Evolutionary conservation across 2,329 filamentous ascomycete species (phyloP).

Genomic region (Venturia pyrina): DNA sequence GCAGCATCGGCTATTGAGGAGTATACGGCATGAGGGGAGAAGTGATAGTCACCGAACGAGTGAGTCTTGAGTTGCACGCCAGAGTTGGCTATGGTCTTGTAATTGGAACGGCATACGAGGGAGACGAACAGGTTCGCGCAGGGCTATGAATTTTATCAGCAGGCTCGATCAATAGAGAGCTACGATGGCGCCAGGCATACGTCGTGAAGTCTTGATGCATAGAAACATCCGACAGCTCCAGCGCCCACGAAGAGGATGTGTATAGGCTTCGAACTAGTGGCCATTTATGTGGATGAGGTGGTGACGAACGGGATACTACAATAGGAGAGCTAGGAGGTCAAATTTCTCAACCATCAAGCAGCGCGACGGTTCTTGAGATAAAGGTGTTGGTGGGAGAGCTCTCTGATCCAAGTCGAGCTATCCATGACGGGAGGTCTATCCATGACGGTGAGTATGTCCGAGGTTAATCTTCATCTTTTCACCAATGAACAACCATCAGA

Average conservation of each 20-base stretch:
- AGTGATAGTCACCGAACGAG: conserved; percentile 57
- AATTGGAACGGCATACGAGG: conserved; percentile 66
- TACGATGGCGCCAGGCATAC: conserved; percentile 37
- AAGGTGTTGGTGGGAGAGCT: no score
- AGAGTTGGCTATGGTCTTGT: conserved; percentile 47
- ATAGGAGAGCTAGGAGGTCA: no score
- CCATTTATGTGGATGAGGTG: not conserved
- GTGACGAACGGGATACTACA: no score
- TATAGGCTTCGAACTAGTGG: conserved; percentile 23
- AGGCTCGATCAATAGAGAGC: not conserved
- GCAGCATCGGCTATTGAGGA: conserved; percentile 46
- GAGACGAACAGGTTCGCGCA: conserved; percentile 47
- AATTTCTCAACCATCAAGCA: no score
- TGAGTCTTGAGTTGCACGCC: conserved; percentile 58
- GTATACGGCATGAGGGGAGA: conserved; percentile 52
- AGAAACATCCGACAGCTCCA: conserved; percentile 63
- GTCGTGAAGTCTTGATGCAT: conserved; percentile 56
- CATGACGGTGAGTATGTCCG: not conserved
- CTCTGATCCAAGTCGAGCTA: no score
- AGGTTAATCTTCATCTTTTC: not conserved
- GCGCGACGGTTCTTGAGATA: no score
- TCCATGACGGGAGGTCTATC: no score
- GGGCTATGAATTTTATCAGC: conserved; percentile 10
- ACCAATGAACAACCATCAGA: not conserved
- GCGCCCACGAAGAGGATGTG: conserved; percentile 59